Evolutionary conservation across 108 stramenopile genomes (phyloP), one percentile per base, ranked within the genome.

Genomic region (Cyclotella baltica): DNA sequence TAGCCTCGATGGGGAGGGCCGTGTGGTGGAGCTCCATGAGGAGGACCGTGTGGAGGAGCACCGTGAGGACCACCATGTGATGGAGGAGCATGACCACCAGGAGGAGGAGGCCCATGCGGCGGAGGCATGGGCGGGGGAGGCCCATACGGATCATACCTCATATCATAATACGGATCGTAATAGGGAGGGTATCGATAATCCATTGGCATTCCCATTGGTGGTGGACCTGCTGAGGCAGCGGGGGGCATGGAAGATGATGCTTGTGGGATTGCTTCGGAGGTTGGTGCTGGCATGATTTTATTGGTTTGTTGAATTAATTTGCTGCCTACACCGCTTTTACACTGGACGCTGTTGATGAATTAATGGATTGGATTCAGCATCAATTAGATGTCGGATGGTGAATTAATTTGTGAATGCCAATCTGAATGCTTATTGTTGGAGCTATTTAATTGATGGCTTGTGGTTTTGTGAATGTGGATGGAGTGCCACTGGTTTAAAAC

Each of bases 141-240:
- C 13, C 33, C 30, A 31, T 61, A 61, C 4, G 31, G 59, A 61
- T 61, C 55, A 5, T 56, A 56, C 5, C 55, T 1, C 55, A 56
- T 56, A 23, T 56, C 55, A 23, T 56, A 56, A 25, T 56, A 56
- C 22, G 55, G 55, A 56, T 56, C 55, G 55, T 56, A 61, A 31
- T 61, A 31, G 4, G 33, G 11, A n/a, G 30, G 59, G 55, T 5
- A 11, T n/a, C 3, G 55, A 25, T n/a, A 20, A 20, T 20, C 23
- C n/a, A 25, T 56, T n/a, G 55, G 55, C 2, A 25, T 27, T 56
- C 23, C 2, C 55, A 23, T 56, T n/a, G 55, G 55, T 5, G 55
- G 2, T 56, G 20, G 11, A 23, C n/a, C 4, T 53, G 52, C 9
- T 53, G 55, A 56, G 20, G 55, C 1, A 23, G 55, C 1, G 55